These are phyloP conservation scores for Dorcoceras hygrometricum DNA, from an alignment of 257 asterid genomes.

Conservation along the genomic window DNA sequence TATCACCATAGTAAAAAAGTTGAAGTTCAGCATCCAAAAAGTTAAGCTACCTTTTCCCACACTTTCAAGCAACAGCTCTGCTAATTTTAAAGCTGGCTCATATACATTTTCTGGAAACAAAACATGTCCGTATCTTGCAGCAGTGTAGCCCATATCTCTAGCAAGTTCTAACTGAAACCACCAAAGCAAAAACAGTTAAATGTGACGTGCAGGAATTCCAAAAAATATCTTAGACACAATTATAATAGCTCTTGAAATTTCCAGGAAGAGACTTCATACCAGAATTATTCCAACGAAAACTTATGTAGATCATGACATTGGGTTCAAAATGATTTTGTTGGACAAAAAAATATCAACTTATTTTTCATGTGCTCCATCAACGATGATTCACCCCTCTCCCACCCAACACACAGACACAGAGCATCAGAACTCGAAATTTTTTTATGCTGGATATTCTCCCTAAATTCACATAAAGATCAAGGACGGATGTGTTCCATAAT, in stretches of 20 bases:
- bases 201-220: constrained; percentile 38
- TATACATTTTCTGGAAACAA: constrained; percentile 99
- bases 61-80: constrained; percentile 84
- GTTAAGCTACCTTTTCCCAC: constrained; percentile 77
- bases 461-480: neutral
- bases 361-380: constrained; percentile 2
- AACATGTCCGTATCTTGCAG: constrained; percentile 97
- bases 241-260: constrained; percentile 10
- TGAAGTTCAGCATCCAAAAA: neutral
- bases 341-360: neutral
- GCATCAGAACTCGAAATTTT: constrained; percentile 5
- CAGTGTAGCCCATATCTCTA: constrained; percentile 85
- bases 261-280: constrained; percentile 5
- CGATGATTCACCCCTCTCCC: constrained; percentile 1
- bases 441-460: constrained; percentile 1
- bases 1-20: constrained; percentile 11
- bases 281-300: constrained; percentile 10
- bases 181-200: constrained; percentile 54
- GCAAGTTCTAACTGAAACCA: constrained; percentile 98
- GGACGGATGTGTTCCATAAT: neutral
- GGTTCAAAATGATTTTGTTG: constrained; percentile 1
- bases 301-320: constrained; percentile 5
- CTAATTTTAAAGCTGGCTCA: constrained; percentile 88
- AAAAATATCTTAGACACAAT: constrained; percentile 17
- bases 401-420: neutral